Percentiles rank a stretch among this genome's conserved stretches.
phyloP scores from a whole-genome alignment of 257 asterid genomes.

The Solanum neorickii region DNA sequence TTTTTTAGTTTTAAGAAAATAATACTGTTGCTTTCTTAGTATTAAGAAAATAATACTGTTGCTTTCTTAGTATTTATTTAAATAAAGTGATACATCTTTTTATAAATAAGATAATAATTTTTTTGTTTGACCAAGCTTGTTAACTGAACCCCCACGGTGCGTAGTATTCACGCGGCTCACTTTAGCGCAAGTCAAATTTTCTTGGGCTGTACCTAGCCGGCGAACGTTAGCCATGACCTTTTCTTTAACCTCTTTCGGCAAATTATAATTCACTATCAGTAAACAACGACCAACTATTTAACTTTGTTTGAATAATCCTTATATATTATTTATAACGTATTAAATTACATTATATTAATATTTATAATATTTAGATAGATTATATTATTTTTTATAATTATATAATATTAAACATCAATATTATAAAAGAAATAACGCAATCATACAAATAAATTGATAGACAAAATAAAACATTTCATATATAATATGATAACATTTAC shows the following conservation, averaged over 20 bases:
- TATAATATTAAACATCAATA: too few relatives aligned
- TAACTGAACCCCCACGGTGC: not conserved
- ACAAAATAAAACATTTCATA: not conserved
- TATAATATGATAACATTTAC: too few relatives aligned
- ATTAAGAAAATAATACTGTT: not conserved
- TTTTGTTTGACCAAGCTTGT: not conserved
- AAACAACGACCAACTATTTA: slow-evolving; percentile 16
- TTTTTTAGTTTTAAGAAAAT: not conserved
- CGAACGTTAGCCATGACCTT: not conserved
- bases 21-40: not conserved
- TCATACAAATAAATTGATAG: not conserved
- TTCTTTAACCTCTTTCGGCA: not conserved
- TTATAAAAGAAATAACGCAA: too few relatives aligned
- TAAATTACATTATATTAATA: too few relatives aligned
- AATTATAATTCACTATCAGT: not conserved
- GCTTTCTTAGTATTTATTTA: not conserved
- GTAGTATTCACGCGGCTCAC: not conserved
- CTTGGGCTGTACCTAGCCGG: not conserved
- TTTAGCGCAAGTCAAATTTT: not conserved
- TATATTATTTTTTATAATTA: too few relatives aligned
- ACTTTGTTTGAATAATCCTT: not conserved
- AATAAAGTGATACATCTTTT: not conserved
- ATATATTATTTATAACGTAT: too few relatives aligned
- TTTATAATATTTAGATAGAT: too few relatives aligned
- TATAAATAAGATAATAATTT: not conserved